phyloP scores from a whole-genome alignment of 441 rosid genomes.

The Adansonia grandidieri region DNA sequence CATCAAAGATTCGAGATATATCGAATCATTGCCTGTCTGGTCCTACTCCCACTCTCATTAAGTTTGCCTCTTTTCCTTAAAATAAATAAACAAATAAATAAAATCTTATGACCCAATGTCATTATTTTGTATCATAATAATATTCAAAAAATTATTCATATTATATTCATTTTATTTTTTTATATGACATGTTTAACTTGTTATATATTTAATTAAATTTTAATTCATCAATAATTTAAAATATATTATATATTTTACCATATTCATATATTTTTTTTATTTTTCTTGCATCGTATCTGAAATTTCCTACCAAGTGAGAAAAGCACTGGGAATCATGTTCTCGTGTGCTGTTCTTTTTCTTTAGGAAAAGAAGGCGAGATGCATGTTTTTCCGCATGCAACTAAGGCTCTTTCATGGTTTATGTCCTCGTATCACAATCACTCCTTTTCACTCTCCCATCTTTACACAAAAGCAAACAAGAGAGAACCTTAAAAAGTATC shows the following conservation, averaged over 20 bases:
- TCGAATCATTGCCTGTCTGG: neutral
- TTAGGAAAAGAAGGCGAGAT: neutral
- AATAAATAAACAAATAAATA: neutral
- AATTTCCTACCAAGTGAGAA: neutral
- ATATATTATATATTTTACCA: no score
- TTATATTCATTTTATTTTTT: no score
- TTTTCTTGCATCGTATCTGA: no score
- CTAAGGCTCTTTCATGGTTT: neutral
- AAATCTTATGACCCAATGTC: no score
- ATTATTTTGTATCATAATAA: no score
- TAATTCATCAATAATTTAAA: no score
- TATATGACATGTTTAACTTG: no score
- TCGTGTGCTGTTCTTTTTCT: neutral
- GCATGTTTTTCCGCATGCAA: neutral
- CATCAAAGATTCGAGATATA: neutral
- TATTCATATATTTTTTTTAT: no score
- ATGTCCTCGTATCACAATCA: neutral
- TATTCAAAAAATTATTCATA: no score
- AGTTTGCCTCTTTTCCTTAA: neutral
- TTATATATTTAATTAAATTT: no score
- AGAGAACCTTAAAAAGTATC: no score
- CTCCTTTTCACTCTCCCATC: neutral
- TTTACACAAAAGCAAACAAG: no score
- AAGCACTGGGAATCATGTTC: neutral
- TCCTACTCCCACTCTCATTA: neutral